Evolutionary conservation across 1,284 basidiomycete genomes (phyloP).

Genomic region (Cryptococcus sp.): DNA sequence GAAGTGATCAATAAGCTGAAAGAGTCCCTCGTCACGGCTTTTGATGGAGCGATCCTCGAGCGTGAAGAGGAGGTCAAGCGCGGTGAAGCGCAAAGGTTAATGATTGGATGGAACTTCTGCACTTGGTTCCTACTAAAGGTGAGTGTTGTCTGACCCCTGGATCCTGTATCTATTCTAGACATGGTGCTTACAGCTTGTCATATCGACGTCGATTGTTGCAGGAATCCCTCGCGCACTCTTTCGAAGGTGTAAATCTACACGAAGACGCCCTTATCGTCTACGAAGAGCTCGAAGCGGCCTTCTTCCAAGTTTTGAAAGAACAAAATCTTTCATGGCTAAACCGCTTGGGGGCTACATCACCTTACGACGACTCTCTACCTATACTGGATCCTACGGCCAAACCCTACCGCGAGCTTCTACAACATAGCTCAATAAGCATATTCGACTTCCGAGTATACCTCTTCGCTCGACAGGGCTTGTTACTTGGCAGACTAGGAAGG

Average conservation of each 20-base stretch:
- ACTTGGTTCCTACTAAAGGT: slow-evolving; percentile 95
- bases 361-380: slow-evolving; percentile 75
- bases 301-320: slow-evolving; percentile 71
- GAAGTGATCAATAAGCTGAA: slow-evolving; percentile 88
- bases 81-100: slow-evolving; percentile 78
- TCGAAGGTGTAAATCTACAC: slow-evolving; percentile 82
- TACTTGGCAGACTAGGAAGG: slow-evolving; percentile 78
- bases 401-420: slow-evolving; percentile 82
- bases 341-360: slow-evolving; percentile 61
- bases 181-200: too few relatives aligned
- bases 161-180: too few relatives aligned
- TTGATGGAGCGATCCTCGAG: slow-evolving; percentile 73
- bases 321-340: slow-evolving; percentile 89
- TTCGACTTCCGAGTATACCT: slow-evolving; percentile 94
- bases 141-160: slow-evolving; percentile 4
- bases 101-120: slow-evolving; percentile 96
- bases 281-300: slow-evolving; percentile 84
- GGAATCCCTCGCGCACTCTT: slow-evolving; percentile 92
- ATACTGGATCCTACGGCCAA: slow-evolving; percentile 79
- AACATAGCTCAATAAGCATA: slow-evolving; percentile 86
- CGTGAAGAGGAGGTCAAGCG: slow-evolving; percentile 85
- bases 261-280: slow-evolving; percentile 90
- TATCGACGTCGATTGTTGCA: slow-evolving; percentile 46
- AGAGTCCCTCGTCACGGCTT: slow-evolving; percentile 77
- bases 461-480: slow-evolving; percentile 77